These are phyloP conservation scores for Umbelopsis ramanniana DNA, from an alignment of 192 early-diverging fungal species.

Conservation along the genomic window DNA sequence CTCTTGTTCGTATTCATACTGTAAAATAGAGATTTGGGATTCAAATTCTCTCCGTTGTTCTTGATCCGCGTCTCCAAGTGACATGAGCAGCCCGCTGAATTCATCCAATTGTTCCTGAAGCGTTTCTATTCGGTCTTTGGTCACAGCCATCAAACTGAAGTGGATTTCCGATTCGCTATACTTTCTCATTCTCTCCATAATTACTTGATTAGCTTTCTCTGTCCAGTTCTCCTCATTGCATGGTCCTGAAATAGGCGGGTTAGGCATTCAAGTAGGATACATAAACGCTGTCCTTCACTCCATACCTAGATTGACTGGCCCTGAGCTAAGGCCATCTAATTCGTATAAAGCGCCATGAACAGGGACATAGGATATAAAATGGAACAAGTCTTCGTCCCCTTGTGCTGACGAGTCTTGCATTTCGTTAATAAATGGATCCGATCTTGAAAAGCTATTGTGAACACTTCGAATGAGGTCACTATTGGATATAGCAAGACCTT, in stretches of 20 bases:
- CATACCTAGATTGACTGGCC: constrained; percentile 65
- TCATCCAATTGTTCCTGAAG: constrained; percentile 57
- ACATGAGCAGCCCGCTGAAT: constrained; percentile 40
- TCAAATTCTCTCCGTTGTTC: constrained; percentile 50
- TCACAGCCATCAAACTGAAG: constrained; percentile 83
- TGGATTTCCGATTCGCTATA: constrained; percentile 68
- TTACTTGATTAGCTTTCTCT: constrained; percentile 62
- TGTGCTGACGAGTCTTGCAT: constrained; percentile 51
- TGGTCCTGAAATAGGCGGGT: constrained; percentile 46
- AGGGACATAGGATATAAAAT: constrained; percentile 81
- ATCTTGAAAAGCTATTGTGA: constrained; percentile 82
- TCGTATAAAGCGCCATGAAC: constrained; percentile 75
- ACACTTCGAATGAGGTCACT: constrained; percentile 74
- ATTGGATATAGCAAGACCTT: constrained; percentile 80
- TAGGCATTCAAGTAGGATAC: not conserved
- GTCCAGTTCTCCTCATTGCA: constrained; percentile 71
- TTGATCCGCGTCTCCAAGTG: constrained; percentile 40
- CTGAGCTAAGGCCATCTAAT: constrained; percentile 73
- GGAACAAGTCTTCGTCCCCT: constrained; percentile 76
- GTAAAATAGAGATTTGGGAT: constrained; percentile 52
- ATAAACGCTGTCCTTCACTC: not conserved
- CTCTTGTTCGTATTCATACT: constrained; percentile 62
- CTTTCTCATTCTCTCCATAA: constrained; percentile 69
- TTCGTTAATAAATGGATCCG: constrained; percentile 78
- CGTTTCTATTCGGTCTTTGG: constrained; percentile 63